Base-by-base conservation (phyloP, 2,329 filamentous ascomycete species). In the Fonsecaea pedrosoi region DNA sequence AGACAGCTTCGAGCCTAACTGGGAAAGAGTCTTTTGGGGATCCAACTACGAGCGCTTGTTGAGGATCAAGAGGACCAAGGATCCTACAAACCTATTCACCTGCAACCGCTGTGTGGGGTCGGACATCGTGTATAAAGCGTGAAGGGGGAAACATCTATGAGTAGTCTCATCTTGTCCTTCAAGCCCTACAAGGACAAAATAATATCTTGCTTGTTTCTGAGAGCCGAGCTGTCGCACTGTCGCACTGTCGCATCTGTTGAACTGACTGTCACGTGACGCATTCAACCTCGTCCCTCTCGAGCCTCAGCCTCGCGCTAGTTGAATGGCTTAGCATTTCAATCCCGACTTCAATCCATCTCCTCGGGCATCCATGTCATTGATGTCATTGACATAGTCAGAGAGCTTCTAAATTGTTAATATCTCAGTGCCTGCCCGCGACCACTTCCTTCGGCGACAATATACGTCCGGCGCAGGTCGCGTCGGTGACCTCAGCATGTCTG, bases 21-120 rank as follows among this genome's bases (percentile, higher is more conserved):
- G 73, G 67, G 66, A 76, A 60, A 64, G 73, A 35, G 74, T 71
- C 2, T 77, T 76, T 53, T 77, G 70, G 64, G 72, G 75, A 0
- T 50, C 55, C 12, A 84, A 85, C 54, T 85, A 85, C 68, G 71
- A 77, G 13, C 76, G 77, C 1, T 73, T 86, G 3, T 69, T 82
- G 0, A 54, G 72, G 12, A 82, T 85, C 60, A 86, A 86, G 74
- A 75, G 76, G 12, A 54, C 69, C 0, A 73, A 83, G n/a, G 83
- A 86, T 66, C 83, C 83, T 0, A 63, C 74, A 0, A 82, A 83
- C 59, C 76, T 85, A 1, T 80, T 86, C 13, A 84, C 82, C 77
- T 85, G 83, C 64, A 70, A 78, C 12, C 78, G 81, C 0, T 85
- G 82, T 62, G 82, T 84, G 0, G 82, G 83, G 0, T 82, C 72